Conservation (phyloP, 805 yeast genomes). For the Wickerhamomyces mucosus region DNA sequence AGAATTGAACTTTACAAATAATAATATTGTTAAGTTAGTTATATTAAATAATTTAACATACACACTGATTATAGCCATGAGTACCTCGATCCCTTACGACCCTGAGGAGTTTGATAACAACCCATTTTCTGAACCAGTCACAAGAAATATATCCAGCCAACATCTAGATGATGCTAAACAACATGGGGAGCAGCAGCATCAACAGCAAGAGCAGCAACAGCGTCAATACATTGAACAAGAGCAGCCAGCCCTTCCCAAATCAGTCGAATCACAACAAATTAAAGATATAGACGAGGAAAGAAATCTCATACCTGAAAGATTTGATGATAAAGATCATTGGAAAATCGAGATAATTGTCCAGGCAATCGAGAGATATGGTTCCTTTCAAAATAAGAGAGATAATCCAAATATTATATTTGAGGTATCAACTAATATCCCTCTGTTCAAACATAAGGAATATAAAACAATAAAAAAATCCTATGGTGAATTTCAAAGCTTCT, state of each 20-base stretch:
- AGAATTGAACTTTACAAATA: no score
- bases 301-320: conserved; percentile 17
- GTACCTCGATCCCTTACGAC: conserved; percentile 35
- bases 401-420: conserved; percentile 78
- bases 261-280: no score
- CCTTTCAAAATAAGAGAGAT: conserved; percentile 43
- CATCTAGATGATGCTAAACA: no score
- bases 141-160: not conserved
- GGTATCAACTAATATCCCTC: conserved; percentile 58
- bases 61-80: no score
- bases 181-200: no score
- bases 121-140: conserved; percentile 45
- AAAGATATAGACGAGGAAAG: conserved; percentile 4
- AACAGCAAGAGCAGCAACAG: no score
- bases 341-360: conserved; percentile 47
- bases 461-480: conserved; percentile 74
- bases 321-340: conserved; percentile 21
- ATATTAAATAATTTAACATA: no score
- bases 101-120: conserved; percentile 53
- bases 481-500: conserved; percentile 66
- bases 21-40: no score
- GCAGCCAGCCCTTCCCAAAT: not conserved
- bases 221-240: no score
- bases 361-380: conserved; percentile 59
- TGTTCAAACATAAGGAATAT: conserved; percentile 61